Percentiles rank a stretch among this genome's conserved stretches.
Evolutionary conservation across 208 protist genomes (phyloP).

Genomic region (Acanthamoeba lenticulata): DNA sequence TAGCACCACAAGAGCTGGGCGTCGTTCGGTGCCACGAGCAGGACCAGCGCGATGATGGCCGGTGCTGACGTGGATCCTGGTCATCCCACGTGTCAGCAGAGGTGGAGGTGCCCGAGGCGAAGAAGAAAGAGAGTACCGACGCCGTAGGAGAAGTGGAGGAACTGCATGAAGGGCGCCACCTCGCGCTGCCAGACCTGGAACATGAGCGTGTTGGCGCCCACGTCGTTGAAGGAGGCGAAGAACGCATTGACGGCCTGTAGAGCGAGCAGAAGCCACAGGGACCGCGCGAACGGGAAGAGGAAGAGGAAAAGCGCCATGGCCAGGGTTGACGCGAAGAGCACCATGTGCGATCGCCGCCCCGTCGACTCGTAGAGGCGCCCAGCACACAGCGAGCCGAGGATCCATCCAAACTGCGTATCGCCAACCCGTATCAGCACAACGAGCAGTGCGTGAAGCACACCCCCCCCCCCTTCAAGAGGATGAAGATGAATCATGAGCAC

Average conservation of each 20-base stretch:
- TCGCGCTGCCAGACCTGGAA: slow-evolving; percentile 24
- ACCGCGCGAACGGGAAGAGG: not conserved
- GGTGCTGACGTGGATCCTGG: not conserved
- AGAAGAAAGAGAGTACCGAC: not conserved
- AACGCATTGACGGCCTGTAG: slow-evolving; percentile 13
- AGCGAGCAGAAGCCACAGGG: not conserved
- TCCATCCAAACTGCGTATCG: not conserved
- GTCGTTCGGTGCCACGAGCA: not conserved
- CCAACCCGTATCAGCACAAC: not conserved
- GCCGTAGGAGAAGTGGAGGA: slow-evolving; percentile 38
- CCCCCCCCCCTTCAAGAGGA: not conserved
- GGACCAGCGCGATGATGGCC: not conserved
- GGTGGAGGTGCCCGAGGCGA: too few relatives aligned
- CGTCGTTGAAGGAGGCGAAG: slow-evolving; percentile 8
- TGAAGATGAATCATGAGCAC: too few relatives aligned
- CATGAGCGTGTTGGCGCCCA: slow-evolving; percentile 32
- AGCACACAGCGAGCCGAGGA: not conserved
- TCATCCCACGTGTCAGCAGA: not conserved
- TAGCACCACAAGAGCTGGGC: not conserved
- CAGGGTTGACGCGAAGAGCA: not conserved
- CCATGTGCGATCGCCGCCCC: not conserved
- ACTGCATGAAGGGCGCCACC: slow-evolving; percentile 7
- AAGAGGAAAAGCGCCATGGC: not conserved
- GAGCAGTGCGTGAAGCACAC: not conserved
- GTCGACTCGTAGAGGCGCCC: not conserved